phyloP scores from a whole-genome alignment of 257 asterid species.

The Nicotiana tabacum region DNA sequence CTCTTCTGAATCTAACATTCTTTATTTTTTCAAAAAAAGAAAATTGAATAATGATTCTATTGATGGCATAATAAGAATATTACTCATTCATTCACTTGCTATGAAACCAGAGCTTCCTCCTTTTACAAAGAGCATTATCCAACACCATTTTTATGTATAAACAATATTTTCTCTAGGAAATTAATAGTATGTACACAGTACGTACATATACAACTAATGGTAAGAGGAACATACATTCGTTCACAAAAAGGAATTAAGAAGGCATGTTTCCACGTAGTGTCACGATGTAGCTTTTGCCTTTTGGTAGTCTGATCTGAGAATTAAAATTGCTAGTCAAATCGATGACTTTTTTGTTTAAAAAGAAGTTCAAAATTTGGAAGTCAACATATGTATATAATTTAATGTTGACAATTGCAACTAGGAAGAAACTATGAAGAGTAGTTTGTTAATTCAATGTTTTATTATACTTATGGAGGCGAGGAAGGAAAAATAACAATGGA shows the following conservation, averaged over 20 bases:
- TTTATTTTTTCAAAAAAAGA: no score
- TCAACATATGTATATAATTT: not conserved
- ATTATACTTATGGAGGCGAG: no score
- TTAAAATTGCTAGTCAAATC: not conserved
- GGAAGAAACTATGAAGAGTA: not conserved
- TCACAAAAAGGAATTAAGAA: not conserved
- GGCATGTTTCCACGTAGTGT: conserved; percentile 3
- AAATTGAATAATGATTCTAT: not conserved
- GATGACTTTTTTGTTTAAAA: not conserved
- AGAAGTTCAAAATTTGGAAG: not conserved
- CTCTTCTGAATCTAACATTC: no score
- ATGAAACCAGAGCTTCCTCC: not conserved
- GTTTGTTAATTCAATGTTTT: no score
- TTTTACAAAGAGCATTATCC: not conserved
- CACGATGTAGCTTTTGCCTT: not conserved
- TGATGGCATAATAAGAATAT: not conserved
- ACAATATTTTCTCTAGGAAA: not conserved
- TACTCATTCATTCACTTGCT: not conserved
- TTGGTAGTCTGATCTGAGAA: not conserved
- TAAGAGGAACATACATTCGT: conserved; percentile 1
- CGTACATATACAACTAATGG: not conserved
- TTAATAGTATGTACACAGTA: not conserved
- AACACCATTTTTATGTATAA: not conserved
- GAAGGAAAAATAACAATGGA: no score
- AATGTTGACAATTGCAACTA: not conserved